Evolutionary conservation across 805 yeast genomes (phyloP).

Genomic region (Vanderwaltozyma yarrowii): DNA sequence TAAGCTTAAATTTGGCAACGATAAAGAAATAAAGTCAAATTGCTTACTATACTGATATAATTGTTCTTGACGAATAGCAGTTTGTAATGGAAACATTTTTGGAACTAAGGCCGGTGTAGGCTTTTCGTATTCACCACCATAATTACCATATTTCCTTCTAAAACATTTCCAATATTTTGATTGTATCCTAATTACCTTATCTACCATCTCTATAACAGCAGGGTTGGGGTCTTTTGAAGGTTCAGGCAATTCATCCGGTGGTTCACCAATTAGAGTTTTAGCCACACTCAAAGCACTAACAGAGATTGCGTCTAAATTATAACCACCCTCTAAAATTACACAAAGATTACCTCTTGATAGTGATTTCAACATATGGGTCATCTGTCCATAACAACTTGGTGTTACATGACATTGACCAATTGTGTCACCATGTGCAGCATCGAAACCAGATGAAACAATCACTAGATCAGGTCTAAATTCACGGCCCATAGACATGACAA

Average conservation of each 20-base stretch:
- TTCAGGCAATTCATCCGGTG: constrained; percentile 70
- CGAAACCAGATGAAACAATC: constrained; percentile 91
- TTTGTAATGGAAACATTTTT: constrained; percentile 47
- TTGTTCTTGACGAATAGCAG: constrained; percentile 68
- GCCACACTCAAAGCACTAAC: constrained; percentile 87
- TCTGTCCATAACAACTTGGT: constrained; percentile 92
- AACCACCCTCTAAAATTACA: constrained; percentile 93
- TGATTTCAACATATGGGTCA: constrained; percentile 85
- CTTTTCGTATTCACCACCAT: constrained; percentile 31
- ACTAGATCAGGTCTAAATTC: constrained; percentile 92
- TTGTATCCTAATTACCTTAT: constrained; percentile 70
- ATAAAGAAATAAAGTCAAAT: constrained; percentile 56
- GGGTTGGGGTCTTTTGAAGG: constrained; percentile 46
- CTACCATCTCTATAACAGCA: constrained; percentile 71
- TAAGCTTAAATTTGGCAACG: constrained; percentile 38
- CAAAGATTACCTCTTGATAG: constrained; percentile 82
- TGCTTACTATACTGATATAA: constrained; percentile 43
- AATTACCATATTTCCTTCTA: constrained; percentile 48
- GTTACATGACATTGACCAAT: constrained; percentile 95
- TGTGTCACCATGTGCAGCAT: constrained; percentile 97
- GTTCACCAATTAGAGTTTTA: constrained; percentile 85
- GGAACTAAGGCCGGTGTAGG: constrained; percentile 22
- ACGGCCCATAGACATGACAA: constrained; percentile 76
- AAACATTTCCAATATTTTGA: constrained; percentile 82
- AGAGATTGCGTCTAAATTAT: constrained; percentile 84